Conservation (phyloP, 192 early-diverging fungal genomes). For the Mortierella hygrophila region DNA sequence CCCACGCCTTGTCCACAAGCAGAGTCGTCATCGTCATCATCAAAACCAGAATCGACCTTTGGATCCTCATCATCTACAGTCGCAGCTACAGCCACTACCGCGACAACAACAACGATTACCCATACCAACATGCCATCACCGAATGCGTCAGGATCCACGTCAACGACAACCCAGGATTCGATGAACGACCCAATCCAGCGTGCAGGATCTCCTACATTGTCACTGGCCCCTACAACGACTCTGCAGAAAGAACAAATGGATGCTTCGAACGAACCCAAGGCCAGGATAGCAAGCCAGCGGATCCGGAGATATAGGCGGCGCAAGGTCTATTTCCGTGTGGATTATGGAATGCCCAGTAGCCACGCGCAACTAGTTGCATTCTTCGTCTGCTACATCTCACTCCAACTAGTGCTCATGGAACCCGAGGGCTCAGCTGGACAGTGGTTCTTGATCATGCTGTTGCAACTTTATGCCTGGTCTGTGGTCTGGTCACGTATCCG, state of each 20-base stretch:
- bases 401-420: conserved; percentile 54
- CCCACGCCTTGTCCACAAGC: not conserved
- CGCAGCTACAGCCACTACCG: not conserved
- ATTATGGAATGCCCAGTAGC: conserved; percentile 83
- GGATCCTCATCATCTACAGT: not conserved
- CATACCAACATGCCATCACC: not conserved
- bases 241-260: conserved; percentile 44
- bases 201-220: conserved; percentile 25
- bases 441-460: conserved; percentile 53
- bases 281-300: conserved; percentile 15
- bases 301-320: conserved; percentile 46
- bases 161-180: conserved; percentile 3
- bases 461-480: conserved; percentile 51
- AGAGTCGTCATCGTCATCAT: not conserved
- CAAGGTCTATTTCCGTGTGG: conserved; percentile 42
- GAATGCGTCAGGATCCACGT: not conserved
- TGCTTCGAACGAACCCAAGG: conserved; percentile 35
- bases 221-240: conserved; percentile 36
- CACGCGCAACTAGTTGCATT: conserved; percentile 79
- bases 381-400: conserved; percentile 68
- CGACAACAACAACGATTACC: not conserved
- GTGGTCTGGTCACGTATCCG: conserved; percentile 59
- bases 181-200: conserved; percentile 10
- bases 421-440: conserved; percentile 45
- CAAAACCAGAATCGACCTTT: not conserved